Base-by-base conservation (phyloP, 2,329 filamentous ascomycete genomes). In the Phialemonium atrogriseum region DNA sequence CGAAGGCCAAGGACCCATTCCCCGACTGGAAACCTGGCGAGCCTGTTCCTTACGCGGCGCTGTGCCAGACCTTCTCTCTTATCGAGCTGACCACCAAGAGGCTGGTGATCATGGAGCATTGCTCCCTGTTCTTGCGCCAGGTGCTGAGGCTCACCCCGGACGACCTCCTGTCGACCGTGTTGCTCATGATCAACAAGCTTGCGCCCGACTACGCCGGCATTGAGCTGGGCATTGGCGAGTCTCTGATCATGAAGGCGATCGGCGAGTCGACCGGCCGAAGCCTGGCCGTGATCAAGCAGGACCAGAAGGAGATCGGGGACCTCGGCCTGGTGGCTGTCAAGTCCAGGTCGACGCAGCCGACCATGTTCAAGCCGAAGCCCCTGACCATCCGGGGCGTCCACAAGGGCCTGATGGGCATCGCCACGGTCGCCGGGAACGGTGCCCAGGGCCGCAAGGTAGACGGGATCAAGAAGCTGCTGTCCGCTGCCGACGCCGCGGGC, bases 121-220 rank as follows among this genome's bases (percentile, higher is more conserved):
- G 88, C 58, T 83, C 88, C 2, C 68, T 86, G 2, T 96, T 98
- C 52, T 69, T 98, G 30, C 82, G 85, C 20, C 91, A 98, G 59
- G 89, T 98, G n/a, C 70, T 96, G 45, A 77, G 89, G 12, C 66
- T 98, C 21, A 95, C 87, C 0, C 91, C 91, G 0, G 69, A 79
- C 11, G 91, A 98, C 52, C 69, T 98, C 13, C 70, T 95, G 2
- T 79, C 88, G 0, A 94, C 86, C 0, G 80, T 96, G 15, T 69
- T 94, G 40, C 74, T 98, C 18, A 96, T 98, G 91, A 84, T 94
- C 56, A 95, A 95, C 61, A 96, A 96, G 56, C 75, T 98, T 16
- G 91, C 91, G 3, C 89, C 91, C 4, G 91, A 98, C 51, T 98
- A 95, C 55, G 82, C 88, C 25, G 91, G 91, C 13, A 88, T 98